Percentiles rank a stretch among this genome's conserved stretches.
These are phyloP conservation scores for Sugiyamaella castrensis DNA, from an alignment of 1,139 yeast species.

Conservation along the genomic window DNA sequence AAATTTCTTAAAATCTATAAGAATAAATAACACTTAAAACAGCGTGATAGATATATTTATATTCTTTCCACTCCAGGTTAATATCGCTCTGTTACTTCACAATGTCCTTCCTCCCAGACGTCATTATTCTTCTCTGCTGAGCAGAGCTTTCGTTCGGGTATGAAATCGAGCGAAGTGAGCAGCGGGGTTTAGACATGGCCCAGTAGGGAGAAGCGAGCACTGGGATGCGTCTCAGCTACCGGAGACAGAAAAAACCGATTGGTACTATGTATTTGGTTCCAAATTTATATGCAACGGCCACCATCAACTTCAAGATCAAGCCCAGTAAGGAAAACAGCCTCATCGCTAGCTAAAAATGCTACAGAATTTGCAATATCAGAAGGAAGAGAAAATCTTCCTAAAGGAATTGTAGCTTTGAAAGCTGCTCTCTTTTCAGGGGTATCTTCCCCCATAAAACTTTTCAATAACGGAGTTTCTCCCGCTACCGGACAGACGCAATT, in stretches of 20 bases:
- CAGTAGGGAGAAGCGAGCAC: too few relatives aligned
- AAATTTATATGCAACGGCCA: conserved; percentile 30
- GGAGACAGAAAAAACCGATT: neutral
- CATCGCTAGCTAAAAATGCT: conserved; percentile 44
- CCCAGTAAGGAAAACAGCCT: conserved; percentile 44
- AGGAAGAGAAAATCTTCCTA: conserved; percentile 43
- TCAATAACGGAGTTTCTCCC: conserved; percentile 24
- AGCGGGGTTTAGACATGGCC: too few relatives aligned
- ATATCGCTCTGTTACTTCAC: too few relatives aligned
- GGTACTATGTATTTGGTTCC: neutral
- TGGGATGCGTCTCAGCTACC: neutral
- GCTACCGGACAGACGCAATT: conserved; percentile 27
- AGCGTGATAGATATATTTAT: too few relatives aligned
- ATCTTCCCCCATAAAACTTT: conserved; percentile 25
- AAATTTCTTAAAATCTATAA: conserved; percentile 15
- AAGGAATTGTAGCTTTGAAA: conserved; percentile 39
- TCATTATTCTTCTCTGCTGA: neutral
- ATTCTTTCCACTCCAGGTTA: too few relatives aligned
- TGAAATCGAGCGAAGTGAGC: too few relatives aligned
- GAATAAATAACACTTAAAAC: neutral
- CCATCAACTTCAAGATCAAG: conserved; percentile 47
- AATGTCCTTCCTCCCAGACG: too few relatives aligned
- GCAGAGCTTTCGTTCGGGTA: too few relatives aligned
- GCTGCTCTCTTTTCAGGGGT: conserved; percentile 21
- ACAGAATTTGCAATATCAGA: conserved; percentile 47